These are phyloP conservation scores for Brachypodium distachyon DNA, from an alignment of 202 grass and related monocot genomes.

Conservation along the genomic window DNA sequence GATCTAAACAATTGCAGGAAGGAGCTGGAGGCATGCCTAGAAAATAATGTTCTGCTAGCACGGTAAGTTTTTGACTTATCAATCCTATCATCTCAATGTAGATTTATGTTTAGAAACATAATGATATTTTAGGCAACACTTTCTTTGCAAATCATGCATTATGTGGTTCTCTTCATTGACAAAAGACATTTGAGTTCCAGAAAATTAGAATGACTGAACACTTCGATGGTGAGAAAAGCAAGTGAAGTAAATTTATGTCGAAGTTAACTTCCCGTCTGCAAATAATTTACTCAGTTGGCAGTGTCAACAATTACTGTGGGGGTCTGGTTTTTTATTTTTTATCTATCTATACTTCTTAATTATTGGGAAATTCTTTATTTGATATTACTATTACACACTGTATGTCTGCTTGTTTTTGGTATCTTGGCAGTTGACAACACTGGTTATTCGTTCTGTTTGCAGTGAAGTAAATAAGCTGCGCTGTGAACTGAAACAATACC, in stretches of 20 bases:
- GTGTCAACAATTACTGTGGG: not conserved
- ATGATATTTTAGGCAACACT: not conserved
- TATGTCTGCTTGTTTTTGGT: constrained; percentile 5
- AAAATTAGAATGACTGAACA: not conserved
- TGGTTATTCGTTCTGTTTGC: constrained; percentile 10
- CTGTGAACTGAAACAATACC: constrained; percentile 45
- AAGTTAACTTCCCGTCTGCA: not conserved
- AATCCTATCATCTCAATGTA: not conserved
- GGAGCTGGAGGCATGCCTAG: constrained; percentile 40
- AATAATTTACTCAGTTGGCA: not conserved
- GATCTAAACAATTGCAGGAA: constrained; percentile 44
- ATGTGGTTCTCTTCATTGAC: not conserved
- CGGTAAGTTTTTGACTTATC: constrained; percentile 36
- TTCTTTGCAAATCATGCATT: not conserved
- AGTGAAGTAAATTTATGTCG: not conserved
- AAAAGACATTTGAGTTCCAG: not conserved
- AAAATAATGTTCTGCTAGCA: constrained; percentile 45
- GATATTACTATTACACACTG: not conserved
- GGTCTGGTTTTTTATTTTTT: not conserved
- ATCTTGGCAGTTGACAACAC: not conserved
- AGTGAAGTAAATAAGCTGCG: constrained; percentile 61
- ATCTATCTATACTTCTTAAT: not conserved
- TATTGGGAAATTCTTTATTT: not conserved
- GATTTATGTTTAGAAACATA: not conserved
- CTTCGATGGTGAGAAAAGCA: not conserved